These are phyloP conservation scores for Penicillium sp. DNA, from an alignment of 2,329 filamentous ascomycete genomes.

Conservation along the genomic window DNA sequence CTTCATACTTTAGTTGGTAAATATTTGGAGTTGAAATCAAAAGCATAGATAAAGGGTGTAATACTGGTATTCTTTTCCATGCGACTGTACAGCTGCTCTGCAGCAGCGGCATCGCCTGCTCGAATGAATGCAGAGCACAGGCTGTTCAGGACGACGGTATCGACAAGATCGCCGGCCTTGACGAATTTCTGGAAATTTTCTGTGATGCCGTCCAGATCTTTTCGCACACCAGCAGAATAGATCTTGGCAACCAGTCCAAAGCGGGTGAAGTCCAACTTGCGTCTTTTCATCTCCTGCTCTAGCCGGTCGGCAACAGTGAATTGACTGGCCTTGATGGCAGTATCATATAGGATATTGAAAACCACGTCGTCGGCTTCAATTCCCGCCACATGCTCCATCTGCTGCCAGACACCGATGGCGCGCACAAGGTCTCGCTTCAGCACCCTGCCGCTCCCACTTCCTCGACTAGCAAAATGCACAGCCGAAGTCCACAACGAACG, in stretches of 20 bases:
- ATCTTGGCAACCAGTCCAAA: constrained; percentile 82
- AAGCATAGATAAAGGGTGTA: too few species aligned
- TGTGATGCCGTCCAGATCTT: constrained; percentile 72
- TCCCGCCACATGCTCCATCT: constrained; percentile 78
- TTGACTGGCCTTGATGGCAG: constrained; percentile 82
- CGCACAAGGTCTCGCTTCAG: constrained; percentile 64
- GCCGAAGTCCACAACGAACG: constrained; percentile 79
- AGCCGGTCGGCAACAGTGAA: constrained; percentile 82
- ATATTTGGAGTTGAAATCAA: too few species aligned
- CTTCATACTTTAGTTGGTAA: too few species aligned
- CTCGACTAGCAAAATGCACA: constrained; percentile 75
- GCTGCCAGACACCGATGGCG: constrained; percentile 76
- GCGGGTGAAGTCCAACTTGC: constrained; percentile 70
- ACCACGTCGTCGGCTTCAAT: constrained; percentile 73
- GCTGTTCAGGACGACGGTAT: constrained; percentile 83
- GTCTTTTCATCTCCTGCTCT: constrained; percentile 73
- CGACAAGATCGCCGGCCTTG: constrained; percentile 81
- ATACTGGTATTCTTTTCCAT: too few species aligned
- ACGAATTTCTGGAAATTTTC: constrained; percentile 81
- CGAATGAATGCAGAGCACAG: constrained; percentile 77
- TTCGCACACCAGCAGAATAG: constrained; percentile 75
- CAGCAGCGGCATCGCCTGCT: constrained; percentile 73
- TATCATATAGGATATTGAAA: constrained; percentile 90
- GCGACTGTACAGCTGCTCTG: constrained; percentile 76
- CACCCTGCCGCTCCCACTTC: constrained; percentile 55